Evolutionary conservation across 352 stramenopile species (phyloP), one percentile per base, ranked within the genome.

Genomic region (Phytophthora litchii): DNA sequence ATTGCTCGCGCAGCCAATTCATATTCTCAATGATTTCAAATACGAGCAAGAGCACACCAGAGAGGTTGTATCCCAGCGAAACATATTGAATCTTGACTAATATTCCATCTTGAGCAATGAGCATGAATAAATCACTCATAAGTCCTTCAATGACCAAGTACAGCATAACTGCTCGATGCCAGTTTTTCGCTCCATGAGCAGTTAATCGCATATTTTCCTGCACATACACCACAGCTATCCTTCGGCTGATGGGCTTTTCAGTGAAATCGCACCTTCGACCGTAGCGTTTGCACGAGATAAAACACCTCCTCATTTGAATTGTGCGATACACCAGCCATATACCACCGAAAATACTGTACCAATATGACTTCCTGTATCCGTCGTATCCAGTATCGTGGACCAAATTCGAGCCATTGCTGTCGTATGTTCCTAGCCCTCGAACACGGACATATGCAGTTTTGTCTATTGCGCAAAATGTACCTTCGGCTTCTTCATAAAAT

Each of bases 101-200:
- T 25, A 61, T 21, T 14, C 53, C 53, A 27, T 61, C 43, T 40
- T 47, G 32, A n/a, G 53, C 43, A 3, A 61, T 48, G 4, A 61
- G 8, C 23, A 61, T 46, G 23, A 61, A 61, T 9, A 61, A 54
- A 16, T 61, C 53, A 16, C 43, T 48, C 32, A 61, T 61, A 1
- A 61, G 8, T 6, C 42, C 53, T 42, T 61, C 53, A 4, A 48
- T 23, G 12, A 61, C 17, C 19, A 61, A 41, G 14, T 61, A 61
- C 6, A 61, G 4, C 23, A 61, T 32, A 1, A 35, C 34, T 8
- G 27, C 13, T 5, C 53, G 53, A 19, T 61, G 53, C 6, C 27
- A 47, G 19, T 56, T 56, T 17, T 21, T 56, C 3, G 48, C 48
- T 4, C 47, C 48, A 13, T 56, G 36, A 6, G 48, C 48, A 4